Conservation (phyloP, 345 rosid species). For the Citrus trifoliata region DNA sequence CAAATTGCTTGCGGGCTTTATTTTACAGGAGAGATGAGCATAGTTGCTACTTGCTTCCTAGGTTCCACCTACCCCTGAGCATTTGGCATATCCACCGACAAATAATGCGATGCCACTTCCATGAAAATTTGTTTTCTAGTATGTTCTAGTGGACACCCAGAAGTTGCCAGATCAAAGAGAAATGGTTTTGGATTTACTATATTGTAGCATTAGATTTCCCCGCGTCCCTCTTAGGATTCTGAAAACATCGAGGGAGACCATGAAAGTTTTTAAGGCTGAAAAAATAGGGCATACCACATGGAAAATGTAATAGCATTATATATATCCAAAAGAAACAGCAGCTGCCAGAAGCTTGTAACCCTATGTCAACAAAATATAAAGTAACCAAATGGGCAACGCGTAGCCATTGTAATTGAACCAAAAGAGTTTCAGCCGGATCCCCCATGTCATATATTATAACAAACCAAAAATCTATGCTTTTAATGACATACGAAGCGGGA, state of each 20-base stretch:
- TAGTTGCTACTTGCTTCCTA: not conserved
- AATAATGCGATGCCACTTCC: not conserved
- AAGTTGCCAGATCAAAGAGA: not conserved
- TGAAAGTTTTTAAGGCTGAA: not conserved
- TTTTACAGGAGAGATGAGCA: not conserved
- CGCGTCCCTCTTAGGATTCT: not conserved
- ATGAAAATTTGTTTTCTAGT: not conserved
- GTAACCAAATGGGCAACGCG: not conserved
- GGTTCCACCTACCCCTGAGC: not conserved
- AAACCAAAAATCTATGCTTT: no score
- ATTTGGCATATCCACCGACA: not conserved
- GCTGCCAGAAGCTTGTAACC: not conserved
- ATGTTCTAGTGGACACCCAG: not conserved
- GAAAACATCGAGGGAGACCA: not conserved
- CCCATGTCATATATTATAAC: no score
- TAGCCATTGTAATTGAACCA: not conserved
- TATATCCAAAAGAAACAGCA: not conserved
- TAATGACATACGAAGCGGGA: no score
- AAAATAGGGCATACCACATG: not conserved
- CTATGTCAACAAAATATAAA: no score
- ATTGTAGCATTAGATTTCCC: not conserved
- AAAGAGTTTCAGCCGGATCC: not conserved
- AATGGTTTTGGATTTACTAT: not conserved
- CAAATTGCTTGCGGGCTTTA: not conserved
- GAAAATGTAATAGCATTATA: no score